Percentiles rank a stretch among this genome's conserved stretches.
These are phyloP conservation scores for Lithospermum erythrorhizon DNA, from an alignment of 257 asterid genomes.

Conservation along the genomic window DNA sequence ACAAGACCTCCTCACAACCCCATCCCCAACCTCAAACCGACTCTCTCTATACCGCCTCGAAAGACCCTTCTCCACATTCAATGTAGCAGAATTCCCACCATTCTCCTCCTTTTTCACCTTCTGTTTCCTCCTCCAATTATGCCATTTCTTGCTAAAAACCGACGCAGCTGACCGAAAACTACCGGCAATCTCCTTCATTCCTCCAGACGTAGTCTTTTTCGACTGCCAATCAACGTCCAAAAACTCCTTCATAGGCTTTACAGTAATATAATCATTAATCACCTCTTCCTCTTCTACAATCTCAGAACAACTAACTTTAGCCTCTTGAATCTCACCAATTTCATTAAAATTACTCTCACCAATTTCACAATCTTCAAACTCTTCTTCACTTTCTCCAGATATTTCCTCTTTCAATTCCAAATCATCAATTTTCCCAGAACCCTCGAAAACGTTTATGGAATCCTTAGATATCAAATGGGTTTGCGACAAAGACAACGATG, in stretches of 20 bases:
- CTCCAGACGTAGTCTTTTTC: slow-evolving; percentile 54
- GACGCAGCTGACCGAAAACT: slow-evolving; percentile 74
- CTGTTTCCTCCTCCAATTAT: slow-evolving; percentile 75
- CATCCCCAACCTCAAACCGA: slow-evolving; percentile 83
- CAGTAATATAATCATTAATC: background rate
- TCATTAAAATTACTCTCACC: slow-evolving; percentile 38
- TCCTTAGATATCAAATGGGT: slow-evolving; percentile 9
- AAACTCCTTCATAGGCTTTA: slow-evolving; percentile 76
- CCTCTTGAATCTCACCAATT: slow-evolving; percentile 24
- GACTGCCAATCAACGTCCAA: slow-evolving; percentile 52
- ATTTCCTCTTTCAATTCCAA: slow-evolving; percentile 35
- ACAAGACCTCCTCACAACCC: slow-evolving; percentile 75
- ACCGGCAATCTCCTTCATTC: slow-evolving; percentile 31
- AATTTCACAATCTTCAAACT: slow-evolving; percentile 13
- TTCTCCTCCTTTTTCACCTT: slow-evolving; percentile 48
- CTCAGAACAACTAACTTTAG: slow-evolving; percentile 30
- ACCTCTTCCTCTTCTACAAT: slow-evolving; percentile 50
- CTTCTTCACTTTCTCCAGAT: slow-evolving; percentile 26
- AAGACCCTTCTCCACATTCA: slow-evolving; percentile 64
- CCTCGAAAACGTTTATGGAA: slow-evolving; percentile 8
- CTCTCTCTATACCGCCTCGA: slow-evolving; percentile 62
- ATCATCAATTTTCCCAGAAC: slow-evolving; percentile 27
- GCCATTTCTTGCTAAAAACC: slow-evolving; percentile 87
- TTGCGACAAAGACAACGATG: background rate
- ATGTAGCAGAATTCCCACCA: slow-evolving; percentile 39